Evolutionary conservation across 169 alveolate genomes (phyloP).

Genomic region (Perkinsus chesapeaki): DNA sequence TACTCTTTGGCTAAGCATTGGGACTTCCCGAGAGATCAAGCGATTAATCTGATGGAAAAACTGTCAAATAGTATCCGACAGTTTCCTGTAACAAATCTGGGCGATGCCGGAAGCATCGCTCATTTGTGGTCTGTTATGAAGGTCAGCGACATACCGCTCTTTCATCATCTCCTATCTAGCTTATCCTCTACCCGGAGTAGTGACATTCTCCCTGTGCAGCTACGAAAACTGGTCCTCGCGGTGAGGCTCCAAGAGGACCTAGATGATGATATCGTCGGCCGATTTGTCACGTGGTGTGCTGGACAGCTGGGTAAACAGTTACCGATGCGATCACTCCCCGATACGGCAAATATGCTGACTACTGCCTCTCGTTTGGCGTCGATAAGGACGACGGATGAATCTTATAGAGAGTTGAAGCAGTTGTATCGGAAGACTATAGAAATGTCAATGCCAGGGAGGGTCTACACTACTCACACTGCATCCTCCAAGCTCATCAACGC

Average conservation of each 20-base stretch:
- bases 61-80: not conserved
- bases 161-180: not conserved
- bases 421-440: not conserved
- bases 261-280: not conserved
- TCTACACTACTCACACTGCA: not conserved
- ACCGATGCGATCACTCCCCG: not conserved
- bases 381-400: not conserved
- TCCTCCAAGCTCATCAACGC: not conserved
- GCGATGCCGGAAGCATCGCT: not conserved
- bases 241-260: not conserved
- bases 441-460: not conserved
- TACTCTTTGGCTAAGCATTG: not conserved
- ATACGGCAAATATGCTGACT: not conserved
- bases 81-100: not conserved
- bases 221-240: not conserved
- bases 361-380: not conserved
- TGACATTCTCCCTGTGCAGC: not conserved
- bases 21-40: conserved; percentile 1
- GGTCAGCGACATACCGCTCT: not conserved
- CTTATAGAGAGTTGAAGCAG: not conserved
- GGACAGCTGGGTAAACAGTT: not conserved
- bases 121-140: not conserved
- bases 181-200: not conserved
- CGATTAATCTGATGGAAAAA: not conserved
- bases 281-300: not conserved